Evolutionary conservation across 192 early-diverging fungal genomes (phyloP).

Genomic region (Gonapodya sp.): DNA sequence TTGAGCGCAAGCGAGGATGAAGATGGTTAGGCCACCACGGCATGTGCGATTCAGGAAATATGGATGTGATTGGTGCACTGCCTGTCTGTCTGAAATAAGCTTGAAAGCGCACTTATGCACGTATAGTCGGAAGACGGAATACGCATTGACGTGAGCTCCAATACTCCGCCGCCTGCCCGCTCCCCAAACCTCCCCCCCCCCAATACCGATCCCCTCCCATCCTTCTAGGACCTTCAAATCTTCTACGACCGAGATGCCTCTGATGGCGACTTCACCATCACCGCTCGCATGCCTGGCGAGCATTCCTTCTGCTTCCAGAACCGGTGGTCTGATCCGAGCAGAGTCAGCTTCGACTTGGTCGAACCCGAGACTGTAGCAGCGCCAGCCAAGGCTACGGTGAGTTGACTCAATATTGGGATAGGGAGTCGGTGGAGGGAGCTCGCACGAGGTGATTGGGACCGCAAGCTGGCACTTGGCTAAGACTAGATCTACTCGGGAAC

Average conservation of each 20-base stretch:
- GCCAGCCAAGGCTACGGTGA: not conserved
- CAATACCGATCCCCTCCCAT: not conserved
- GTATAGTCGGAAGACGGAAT: not conserved
- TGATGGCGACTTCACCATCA: not conserved
- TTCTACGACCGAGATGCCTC: not conserved
- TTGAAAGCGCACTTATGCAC: too few species aligned
- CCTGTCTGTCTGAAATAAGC: too few species aligned
- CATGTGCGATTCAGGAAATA: too few species aligned
- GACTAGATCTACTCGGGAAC: too few species aligned
- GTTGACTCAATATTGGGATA: not conserved
- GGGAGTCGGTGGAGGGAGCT: not conserved
- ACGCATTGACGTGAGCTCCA: not conserved
- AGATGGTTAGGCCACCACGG: too few species aligned
- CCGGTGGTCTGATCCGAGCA: not conserved
- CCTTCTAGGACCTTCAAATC: not conserved
- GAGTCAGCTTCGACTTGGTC: not conserved
- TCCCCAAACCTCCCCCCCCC: too few species aligned
- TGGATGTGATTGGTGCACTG: too few species aligned
- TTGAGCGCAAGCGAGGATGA: too few species aligned
- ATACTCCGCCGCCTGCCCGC: too few species aligned
- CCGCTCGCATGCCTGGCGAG: not conserved
- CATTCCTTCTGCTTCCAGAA: conserved; percentile 8
- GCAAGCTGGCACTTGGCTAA: too few species aligned
- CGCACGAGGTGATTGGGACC: not conserved
- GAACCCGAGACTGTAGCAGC: not conserved